A percentile compares a stretch with the other conserved stretches of the same genome.
Evolutionary conservation across 2,329 filamentous ascomycete genomes (phyloP).

Genomic region (Emmonsiellopsis sp.): DNA sequence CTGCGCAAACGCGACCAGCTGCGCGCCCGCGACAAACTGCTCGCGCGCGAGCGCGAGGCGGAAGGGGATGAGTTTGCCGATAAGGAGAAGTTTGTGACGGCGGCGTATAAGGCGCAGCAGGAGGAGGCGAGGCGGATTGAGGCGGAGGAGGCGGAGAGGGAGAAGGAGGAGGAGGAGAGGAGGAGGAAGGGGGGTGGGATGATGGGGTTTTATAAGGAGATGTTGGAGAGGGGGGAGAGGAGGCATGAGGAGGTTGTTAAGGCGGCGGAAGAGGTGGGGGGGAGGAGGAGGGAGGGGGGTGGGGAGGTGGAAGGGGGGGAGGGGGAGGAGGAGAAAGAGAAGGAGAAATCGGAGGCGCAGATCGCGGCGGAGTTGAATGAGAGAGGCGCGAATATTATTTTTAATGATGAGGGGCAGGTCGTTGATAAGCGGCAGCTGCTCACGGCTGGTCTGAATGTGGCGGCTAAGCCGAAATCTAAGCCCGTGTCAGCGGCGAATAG

Average conservation of each 20-base stretch:
- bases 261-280: slow-evolving; percentile 40
- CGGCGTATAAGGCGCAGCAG: slow-evolving; percentile 56
- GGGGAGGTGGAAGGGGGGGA: slow-evolving; percentile 23
- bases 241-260: slow-evolving; percentile 49
- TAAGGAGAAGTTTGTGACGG: slow-evolving; percentile 59
- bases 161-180: slow-evolving; percentile 45
- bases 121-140: slow-evolving; percentile 50
- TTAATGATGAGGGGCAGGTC: slow-evolving; percentile 58
- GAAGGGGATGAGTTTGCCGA: slow-evolving; percentile 60
- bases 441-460: slow-evolving; percentile 53
- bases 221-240: slow-evolving; percentile 51
- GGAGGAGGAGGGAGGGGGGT: slow-evolving; percentile 22
- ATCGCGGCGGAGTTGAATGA: slow-evolving; percentile 48
- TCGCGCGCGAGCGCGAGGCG: slow-evolving; percentile 53
- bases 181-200: slow-evolving; percentile 44
- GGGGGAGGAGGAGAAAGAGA: slow-evolving; percentile 17
- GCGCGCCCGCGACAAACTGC: slow-evolving; percentile 51
- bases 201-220: slow-evolving; percentile 52
- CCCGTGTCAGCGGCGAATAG: slow-evolving; percentile 10
- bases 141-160: slow-evolving; percentile 47
- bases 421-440: slow-evolving; percentile 57
- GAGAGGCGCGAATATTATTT: slow-evolving; percentile 41
- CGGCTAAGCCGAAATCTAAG: slow-evolving; percentile 42
- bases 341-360: slow-evolving; percentile 42
- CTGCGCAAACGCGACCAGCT: slow-evolving; percentile 55